These are phyloP conservation scores for Naganishia kalamii DNA, from an alignment of 768 basidiomycete species.

Conservation along the genomic window DNA sequence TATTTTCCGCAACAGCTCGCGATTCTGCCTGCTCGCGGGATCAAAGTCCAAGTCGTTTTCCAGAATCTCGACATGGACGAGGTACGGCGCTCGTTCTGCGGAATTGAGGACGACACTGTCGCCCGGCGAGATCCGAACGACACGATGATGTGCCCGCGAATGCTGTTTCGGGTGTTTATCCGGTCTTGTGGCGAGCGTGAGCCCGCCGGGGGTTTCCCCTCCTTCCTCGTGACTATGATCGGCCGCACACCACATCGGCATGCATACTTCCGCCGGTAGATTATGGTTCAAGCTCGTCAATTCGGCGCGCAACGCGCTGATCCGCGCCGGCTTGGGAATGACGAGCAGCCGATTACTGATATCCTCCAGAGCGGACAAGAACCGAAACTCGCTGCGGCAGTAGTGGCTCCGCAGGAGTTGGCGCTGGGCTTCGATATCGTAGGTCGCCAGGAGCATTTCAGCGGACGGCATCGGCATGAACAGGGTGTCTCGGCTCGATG, in stretches of 20 bases:
- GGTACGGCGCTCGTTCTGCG: constrained; percentile 88
- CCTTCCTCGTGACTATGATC: constrained; percentile 48
- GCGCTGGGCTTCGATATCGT: constrained; percentile 61
- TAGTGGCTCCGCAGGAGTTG: constrained; percentile 77
- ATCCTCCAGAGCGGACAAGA: constrained; percentile 78
- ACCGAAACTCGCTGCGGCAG: constrained; percentile 85
- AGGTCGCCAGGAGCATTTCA: constrained; percentile 58
- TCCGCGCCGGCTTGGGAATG: constrained; percentile 85
- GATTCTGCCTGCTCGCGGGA: constrained; percentile 71
- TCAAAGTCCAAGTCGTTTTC: constrained; percentile 88
- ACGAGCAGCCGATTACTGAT: constrained; percentile 87
- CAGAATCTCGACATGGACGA: constrained; percentile 85
- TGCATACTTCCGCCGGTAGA: constrained; percentile 81
- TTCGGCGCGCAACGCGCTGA: constrained; percentile 93
- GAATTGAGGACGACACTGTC: constrained; percentile 98
- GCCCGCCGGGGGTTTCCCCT: constrained; percentile 41
- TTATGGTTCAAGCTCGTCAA: constrained; percentile 91
- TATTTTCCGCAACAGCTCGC: constrained; percentile 63
- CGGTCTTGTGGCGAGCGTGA: constrained; percentile 56
- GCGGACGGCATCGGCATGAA: constrained; percentile 29
- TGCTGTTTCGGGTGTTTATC: constrained; percentile 47
- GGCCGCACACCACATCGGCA: constrained; percentile 50
- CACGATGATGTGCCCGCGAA: constrained; percentile 75
- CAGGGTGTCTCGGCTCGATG: neutral
- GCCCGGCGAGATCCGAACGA: constrained; percentile 93